phyloP scores from a whole-genome alignment of 2,329 filamentous ascomycete genomes.

The Monosporascus sp. region DNA sequence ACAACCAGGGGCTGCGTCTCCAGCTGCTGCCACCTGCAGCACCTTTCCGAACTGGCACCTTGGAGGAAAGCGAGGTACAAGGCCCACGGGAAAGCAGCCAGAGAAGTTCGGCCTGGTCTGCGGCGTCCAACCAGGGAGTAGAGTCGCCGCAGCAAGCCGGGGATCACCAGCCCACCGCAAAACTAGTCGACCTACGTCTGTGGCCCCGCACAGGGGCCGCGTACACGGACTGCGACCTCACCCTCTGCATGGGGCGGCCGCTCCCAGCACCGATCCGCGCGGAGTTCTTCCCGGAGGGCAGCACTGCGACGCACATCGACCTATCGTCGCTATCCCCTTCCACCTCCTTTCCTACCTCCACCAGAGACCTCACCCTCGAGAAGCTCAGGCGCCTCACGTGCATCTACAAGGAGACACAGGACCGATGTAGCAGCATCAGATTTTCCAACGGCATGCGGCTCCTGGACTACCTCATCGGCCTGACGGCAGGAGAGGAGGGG shows the following conservation, averaged over 20 bases:
- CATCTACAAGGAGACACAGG: background rate
- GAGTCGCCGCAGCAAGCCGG: background rate
- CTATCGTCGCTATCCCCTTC: background rate
- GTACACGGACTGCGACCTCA: background rate
- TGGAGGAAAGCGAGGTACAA: no score
- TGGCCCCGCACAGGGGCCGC: background rate
- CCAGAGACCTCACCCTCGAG: background rate
- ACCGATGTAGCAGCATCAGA: background rate
- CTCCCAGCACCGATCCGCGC: background rate
- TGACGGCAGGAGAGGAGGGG: no score
- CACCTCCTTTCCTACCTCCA: background rate
- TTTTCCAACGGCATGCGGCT: no score
- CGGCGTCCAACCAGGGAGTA: no score
- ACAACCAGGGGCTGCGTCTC: no score
- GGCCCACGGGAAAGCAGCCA: no score
- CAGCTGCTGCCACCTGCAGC: no score
- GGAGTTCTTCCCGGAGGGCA: background rate
- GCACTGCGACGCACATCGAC: background rate
- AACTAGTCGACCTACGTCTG: background rate
- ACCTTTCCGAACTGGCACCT: no score
- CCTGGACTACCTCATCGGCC: no score
- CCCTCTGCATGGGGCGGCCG: background rate
- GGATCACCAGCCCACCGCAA: background rate
- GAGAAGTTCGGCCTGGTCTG: no score
- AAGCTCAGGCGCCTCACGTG: background rate